These are phyloP conservation scores for Aureobasidium sp. DNA, from an alignment of 2,329 filamentous ascomycete genomes.

Conservation along the genomic window DNA sequence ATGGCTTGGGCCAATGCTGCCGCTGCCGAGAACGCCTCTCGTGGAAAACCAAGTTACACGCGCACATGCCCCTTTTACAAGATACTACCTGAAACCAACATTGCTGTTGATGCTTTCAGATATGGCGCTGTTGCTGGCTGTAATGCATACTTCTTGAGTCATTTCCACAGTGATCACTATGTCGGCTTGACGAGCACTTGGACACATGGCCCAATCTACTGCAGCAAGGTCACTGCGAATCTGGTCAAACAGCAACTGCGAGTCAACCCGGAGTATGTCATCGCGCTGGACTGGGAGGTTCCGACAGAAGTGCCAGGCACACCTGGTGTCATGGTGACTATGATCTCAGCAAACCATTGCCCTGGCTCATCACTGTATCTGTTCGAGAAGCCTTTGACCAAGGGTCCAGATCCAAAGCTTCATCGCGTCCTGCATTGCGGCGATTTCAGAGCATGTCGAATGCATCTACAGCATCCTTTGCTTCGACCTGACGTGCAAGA, in stretches of 20 bases:
- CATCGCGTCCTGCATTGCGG: conserved; percentile 95
- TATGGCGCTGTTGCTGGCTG: conserved; percentile 95
- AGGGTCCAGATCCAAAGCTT: conserved; percentile 62
- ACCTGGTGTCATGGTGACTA: conserved; percentile 85
- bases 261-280: conserved; percentile 87
- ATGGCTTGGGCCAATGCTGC: conserved; percentile 91
- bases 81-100: conserved; percentile 92
- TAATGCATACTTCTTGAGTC: conserved; percentile 95
- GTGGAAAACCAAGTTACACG: conserved; percentile 87
- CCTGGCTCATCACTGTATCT: conserved; percentile 95
- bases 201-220: conserved; percentile 96
- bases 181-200: conserved; percentile 89
- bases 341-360: conserved; percentile 98
- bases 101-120: conserved; percentile 96
- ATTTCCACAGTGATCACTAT: conserved; percentile 99
- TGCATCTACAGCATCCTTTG: conserved; percentile 84
- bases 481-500: conserved; percentile 81
- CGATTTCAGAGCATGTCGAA: conserved; percentile 91
- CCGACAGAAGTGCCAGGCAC: conserved; percentile 83
- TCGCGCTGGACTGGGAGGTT: conserved; percentile 87
- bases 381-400: conserved; percentile 81
- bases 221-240: conserved; percentile 92
- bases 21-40: conserved; percentile 77
- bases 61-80: conserved; percentile 99
- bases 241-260: conserved; percentile 87